A percentile compares a stretch with the other conserved stretches of the same genome.
phyloP scores from a whole-genome alignment of 2,329 filamentous ascomycete species.

The Diaporthe amygdali region DNA sequence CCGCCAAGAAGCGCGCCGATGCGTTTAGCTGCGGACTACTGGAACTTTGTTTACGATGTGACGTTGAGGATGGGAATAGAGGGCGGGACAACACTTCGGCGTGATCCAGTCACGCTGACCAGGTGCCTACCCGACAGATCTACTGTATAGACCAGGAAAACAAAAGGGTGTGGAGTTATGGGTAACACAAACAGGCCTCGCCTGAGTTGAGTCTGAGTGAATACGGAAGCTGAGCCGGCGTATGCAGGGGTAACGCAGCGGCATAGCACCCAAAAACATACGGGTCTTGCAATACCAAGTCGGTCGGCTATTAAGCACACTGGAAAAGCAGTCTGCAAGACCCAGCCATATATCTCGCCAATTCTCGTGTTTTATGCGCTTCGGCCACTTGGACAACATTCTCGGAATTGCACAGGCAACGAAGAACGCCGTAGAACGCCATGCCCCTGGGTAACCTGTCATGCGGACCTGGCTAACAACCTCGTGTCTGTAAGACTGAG shows the following conservation, averaged over 20 bases:
- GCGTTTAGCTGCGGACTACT: not conserved
- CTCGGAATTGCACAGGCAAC: not conserved
- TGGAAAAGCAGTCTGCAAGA: not conserved
- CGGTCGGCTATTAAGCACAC: not conserved
- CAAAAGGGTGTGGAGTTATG: not conserved
- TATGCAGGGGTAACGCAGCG: not conserved
- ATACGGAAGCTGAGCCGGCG: not conserved
- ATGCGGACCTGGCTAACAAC: not conserved
- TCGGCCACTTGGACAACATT: not conserved
- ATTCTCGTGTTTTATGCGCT: conserved; percentile 1
- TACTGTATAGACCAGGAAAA: not conserved
- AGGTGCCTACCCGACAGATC: not conserved
- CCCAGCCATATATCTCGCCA: not conserved
- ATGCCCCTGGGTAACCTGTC: not conserved
- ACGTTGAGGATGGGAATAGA: not conserved
- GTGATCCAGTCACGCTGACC: not conserved
- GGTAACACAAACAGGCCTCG: not conserved
- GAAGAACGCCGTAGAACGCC: not conserved
- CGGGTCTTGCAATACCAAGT: not conserved
- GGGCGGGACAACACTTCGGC: not conserved
- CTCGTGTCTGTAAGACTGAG: no score
- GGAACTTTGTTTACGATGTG: not conserved
- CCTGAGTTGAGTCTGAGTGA: not conserved
- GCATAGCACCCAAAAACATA: not conserved
- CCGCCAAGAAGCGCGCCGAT: not conserved